phyloP scores from a whole-genome alignment of 2,329 filamentous ascomycete genomes.

The Leptodontidium sp. region DNA sequence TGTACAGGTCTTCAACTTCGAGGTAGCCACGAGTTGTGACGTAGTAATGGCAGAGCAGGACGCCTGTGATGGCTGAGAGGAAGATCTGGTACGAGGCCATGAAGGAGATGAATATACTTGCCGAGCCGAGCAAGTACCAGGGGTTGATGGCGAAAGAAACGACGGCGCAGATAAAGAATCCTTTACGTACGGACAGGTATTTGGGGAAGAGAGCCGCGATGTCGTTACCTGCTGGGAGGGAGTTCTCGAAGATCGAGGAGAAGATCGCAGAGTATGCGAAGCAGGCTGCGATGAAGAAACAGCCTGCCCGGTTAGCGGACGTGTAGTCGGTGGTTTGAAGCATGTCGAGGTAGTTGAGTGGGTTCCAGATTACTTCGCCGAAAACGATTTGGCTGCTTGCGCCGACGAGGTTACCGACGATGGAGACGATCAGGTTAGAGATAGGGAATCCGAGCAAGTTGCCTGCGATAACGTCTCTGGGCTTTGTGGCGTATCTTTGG shows the following conservation, averaged over 20 bases:
- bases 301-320: slow-evolving; percentile 48
- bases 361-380: slow-evolving; percentile 50
- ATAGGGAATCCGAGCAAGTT: slow-evolving; percentile 53
- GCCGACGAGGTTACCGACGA: slow-evolving; percentile 52
- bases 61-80: slow-evolving; percentile 52
- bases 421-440: slow-evolving; percentile 48
- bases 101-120: slow-evolving; percentile 51
- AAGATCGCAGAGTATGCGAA: slow-evolving; percentile 55
- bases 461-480: slow-evolving; percentile 52
- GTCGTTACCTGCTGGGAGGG: slow-evolving; percentile 51
- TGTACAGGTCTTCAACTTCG: slow-evolving; percentile 49
- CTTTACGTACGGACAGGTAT: slow-evolving; percentile 51
- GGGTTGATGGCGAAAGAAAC: slow-evolving; percentile 49
- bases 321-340: slow-evolving; percentile 49
- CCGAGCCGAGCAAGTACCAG: slow-evolving; percentile 50
- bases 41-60: slow-evolving; percentile 54
- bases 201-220: slow-evolving; percentile 50
- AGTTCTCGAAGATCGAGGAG: slow-evolving; percentile 54
- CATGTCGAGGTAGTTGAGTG: slow-evolving; percentile 48
- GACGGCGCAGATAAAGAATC: slow-evolving; percentile 50
- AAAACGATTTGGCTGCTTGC: slow-evolving; percentile 46
- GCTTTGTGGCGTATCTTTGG: slow-evolving; percentile 52
- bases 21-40: slow-evolving; percentile 49
- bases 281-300: slow-evolving; percentile 52
- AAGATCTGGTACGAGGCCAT: slow-evolving; percentile 54